phyloP scores from a whole-genome alignment of 192 early-diverging fungal genomes.

The Podila epigama region DNA sequence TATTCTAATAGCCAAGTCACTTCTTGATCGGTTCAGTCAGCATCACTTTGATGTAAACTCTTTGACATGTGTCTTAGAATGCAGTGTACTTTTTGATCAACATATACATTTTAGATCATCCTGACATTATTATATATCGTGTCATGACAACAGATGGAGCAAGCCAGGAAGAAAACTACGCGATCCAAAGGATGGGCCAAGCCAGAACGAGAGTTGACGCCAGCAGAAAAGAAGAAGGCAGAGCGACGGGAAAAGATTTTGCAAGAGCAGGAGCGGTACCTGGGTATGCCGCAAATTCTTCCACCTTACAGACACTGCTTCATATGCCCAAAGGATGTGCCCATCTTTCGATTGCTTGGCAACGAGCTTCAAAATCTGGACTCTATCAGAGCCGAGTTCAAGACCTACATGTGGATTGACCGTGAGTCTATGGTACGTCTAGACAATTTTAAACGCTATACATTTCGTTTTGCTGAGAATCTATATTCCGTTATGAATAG shows the following conservation, averaged over 20 bases:
- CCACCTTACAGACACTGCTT: slow-evolving; percentile 14
- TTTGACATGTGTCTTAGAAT: background rate
- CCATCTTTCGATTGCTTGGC: slow-evolving; percentile 11
- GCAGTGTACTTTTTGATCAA: too few relatives aligned
- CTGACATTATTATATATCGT: too few relatives aligned
- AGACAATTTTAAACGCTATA: background rate
- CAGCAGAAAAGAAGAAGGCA: slow-evolving; percentile 21
- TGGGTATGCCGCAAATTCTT: slow-evolving; percentile 1
- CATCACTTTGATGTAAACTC: slow-evolving; percentile 20
- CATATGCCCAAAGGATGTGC: slow-evolving; percentile 17
- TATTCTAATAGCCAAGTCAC: slow-evolving; percentile 19
- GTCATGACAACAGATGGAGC: slow-evolving; percentile 6
- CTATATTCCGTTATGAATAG: background rate
- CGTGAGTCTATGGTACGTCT: background rate
- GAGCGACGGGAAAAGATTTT: slow-evolving; percentile 2
- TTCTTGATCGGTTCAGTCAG: slow-evolving; percentile 4
- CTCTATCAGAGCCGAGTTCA: slow-evolving; percentile 15
- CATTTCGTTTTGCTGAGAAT: too few relatives aligned
- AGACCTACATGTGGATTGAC: slow-evolving; percentile 38
- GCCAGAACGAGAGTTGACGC: slow-evolving; percentile 30
- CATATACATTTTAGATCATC: too few relatives aligned
- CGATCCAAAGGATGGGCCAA: slow-evolving; percentile 31
- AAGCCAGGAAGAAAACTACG: slow-evolving; percentile 10
- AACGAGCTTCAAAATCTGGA: slow-evolving; percentile 13
- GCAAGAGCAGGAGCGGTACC: slow-evolving; percentile 11